Evolutionary conservation across 768 basidiomycete genomes (phyloP).

Genomic region (Termitomyces sp.): DNA sequence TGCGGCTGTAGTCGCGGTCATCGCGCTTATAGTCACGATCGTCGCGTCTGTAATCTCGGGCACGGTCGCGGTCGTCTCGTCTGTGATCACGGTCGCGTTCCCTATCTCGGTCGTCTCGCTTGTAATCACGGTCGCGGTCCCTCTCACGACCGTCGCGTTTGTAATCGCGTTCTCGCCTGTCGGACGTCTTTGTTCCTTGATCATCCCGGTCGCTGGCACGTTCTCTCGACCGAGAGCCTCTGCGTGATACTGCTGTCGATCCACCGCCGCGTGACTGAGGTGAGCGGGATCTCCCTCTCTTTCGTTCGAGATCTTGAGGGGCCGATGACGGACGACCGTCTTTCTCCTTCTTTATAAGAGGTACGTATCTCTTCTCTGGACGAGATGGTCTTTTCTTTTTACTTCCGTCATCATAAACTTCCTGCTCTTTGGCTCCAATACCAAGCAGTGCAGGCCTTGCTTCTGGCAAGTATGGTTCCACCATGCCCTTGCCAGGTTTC

Average conservation of each 20-base stretch:
- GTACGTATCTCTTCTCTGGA: constrained; percentile 78
- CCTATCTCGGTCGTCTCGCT: constrained; percentile 4
- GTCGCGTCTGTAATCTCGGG: constrained; percentile 7
- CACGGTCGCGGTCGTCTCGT: constrained; percentile 1
- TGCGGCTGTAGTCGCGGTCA: constrained; percentile 5
- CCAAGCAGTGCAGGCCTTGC: constrained; percentile 85
- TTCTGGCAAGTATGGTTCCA: constrained; percentile 79
- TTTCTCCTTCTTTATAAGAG: constrained; percentile 71
- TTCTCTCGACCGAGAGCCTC: constrained; percentile 50
- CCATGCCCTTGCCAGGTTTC: constrained; percentile 55
- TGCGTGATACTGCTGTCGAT: constrained; percentile 42
- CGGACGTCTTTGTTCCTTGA: constrained; percentile 20
- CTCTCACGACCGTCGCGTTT: constrained; percentile 8
- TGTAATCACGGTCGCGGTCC: constrained; percentile 7
- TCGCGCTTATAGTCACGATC: constrained; percentile 12
- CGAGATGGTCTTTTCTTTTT: constrained; percentile 45
- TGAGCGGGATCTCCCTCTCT: constrained; percentile 33
- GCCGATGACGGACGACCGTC: constrained; percentile 26
- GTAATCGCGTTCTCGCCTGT: constrained; percentile 14
- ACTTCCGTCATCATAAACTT: constrained; percentile 67
- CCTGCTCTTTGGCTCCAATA: constrained; percentile 89
- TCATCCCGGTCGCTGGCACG: constrained; percentile 28
- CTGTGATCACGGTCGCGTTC: constrained; percentile 4
- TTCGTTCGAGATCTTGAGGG: constrained; percentile 10
- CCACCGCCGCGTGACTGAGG: constrained; percentile 27